Evolutionary conservation across 306 rosid genomes (phyloP), one percentile per base, ranked within the genome.

Genomic region (Lathyrus tuberosus): DNA sequence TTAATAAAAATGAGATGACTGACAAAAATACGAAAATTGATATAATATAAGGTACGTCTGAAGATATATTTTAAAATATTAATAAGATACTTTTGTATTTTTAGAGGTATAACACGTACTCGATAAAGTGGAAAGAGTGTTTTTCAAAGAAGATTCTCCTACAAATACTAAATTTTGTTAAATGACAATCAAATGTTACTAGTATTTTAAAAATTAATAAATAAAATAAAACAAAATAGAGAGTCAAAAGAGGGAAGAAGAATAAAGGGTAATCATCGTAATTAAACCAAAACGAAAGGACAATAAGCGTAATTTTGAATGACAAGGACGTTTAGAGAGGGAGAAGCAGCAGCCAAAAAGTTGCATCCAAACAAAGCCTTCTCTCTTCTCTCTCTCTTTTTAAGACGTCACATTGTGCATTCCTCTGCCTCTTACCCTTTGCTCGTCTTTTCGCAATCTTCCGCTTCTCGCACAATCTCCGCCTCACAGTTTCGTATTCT

Each of bases 401-500:
- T 71, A 65, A 81, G 80, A 77, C 40, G 42, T 66, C 81, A 63
- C 71, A 56, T 77, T 80, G 82, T 87, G 82, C 85, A 65, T 78
- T 80, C 71, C 85, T 80, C 68, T 62, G 62, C 71, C 72, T 58
- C 70, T 68, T 48, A 31, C 75, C 76, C 61, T 74, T 52, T 35
- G 77, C 77, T 37, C 69, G 81, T 86, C 71, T 75, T 60, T 68
- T 73, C 69, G 62, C 54, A 75, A 77, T 85, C 84, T 80, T 74
- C 78, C 87, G 83, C 89, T 82, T 80, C 85, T 74, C 86, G 70
- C 81, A 70, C 87, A 86, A 80, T 83, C 92, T 83, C 90, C 62
- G 81, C 91, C 87, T 82, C 77, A 68, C 78, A 85, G 86, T 79
- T 85, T 86, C 80, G 53, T 72, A 75, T 43, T 69, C 81, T 81